These are phyloP conservation scores for Capniomyces stellatus DNA, from an alignment of 371 early-diverging fungal species.

Conservation along the genomic window DNA sequence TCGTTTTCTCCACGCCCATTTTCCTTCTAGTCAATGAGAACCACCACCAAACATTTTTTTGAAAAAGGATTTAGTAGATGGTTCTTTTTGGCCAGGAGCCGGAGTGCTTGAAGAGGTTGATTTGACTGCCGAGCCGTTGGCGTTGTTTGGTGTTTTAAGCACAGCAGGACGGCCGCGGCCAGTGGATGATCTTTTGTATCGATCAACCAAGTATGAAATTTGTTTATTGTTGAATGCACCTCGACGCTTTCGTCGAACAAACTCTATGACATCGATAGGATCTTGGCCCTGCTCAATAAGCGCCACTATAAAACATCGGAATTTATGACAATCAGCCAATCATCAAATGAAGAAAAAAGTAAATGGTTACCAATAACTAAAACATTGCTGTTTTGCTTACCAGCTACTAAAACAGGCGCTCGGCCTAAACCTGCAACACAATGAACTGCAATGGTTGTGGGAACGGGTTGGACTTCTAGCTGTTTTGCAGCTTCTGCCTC, in stretches of 20 bases:
- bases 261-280: conserved; percentile 57
- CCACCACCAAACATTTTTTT: conserved; percentile 25
- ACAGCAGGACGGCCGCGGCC: conserved; percentile 10
- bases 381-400: too few relatives aligned
- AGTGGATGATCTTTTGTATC: conserved; percentile 36
- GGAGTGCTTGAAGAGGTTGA: too few relatives aligned
- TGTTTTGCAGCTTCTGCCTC: conserved; percentile 1
- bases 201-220: conserved; percentile 44
- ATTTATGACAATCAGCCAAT: conserved; percentile 28
- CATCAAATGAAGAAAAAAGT: conserved; percentile 23
- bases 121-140: neutral
- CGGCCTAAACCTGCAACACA: conserved; percentile 72
- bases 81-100: neutral
- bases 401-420: conserved; percentile 34
- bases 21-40: conserved; percentile 16
- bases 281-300: conserved; percentile 65
- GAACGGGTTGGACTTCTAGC: conserved; percentile 4
- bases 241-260: conserved; percentile 48
- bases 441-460: conserved; percentile 56
- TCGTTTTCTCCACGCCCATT: neutral
- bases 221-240: conserved; percentile 71
- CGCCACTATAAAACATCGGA: conserved; percentile 40
- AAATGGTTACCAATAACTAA: neutral
- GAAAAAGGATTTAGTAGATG: conserved; percentile 14
- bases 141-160: neutral